phyloP scores from a whole-genome alignment of 352 stramenopile species.

The Phytophthora europaea region DNA sequence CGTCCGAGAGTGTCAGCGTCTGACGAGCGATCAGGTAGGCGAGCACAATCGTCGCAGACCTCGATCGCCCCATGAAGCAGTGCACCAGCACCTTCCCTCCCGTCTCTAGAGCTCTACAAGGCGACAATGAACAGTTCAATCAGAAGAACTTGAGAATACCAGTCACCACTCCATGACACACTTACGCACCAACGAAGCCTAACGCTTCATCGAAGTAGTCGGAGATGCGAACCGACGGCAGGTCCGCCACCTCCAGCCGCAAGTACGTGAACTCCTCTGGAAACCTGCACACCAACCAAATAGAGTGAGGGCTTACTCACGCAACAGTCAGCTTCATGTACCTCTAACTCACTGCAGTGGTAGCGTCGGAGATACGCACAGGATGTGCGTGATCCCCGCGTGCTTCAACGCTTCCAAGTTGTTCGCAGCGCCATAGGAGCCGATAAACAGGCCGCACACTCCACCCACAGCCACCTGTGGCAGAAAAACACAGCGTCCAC shows the following conservation, averaged over 20 bases:
- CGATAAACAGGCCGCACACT: constrained; percentile 66
- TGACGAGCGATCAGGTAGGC: constrained; percentile 66
- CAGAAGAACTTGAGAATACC: background rate
- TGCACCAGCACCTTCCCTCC: constrained; percentile 80
- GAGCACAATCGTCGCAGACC: constrained; percentile 74
- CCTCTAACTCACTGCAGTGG: constrained; percentile 45
- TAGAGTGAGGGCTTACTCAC: background rate
- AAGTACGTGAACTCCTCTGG: constrained; percentile 63
- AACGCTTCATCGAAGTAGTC: constrained; percentile 57
- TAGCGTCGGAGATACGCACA: constrained; percentile 63
- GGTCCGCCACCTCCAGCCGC: constrained; percentile 62
- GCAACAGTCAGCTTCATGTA: background rate
- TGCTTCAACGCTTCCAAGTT: constrained; percentile 56
- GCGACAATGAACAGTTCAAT: background rate
- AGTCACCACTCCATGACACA: background rate
- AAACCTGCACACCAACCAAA: constrained; percentile 39
- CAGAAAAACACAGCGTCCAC: constrained; percentile 2
- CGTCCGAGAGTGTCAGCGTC: constrained; percentile 46
- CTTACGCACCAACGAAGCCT: constrained; percentile 71
- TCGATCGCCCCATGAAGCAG: constrained; percentile 77
- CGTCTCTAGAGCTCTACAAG: constrained; percentile 45
- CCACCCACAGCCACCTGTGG: constrained; percentile 33
- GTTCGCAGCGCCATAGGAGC: constrained; percentile 68
- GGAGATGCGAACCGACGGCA: constrained; percentile 48
- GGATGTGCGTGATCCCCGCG: constrained; percentile 62